Evolutionary conservation across 371 early-diverging fungal species (phyloP).

Genomic region (Chytridiales sp.): DNA sequence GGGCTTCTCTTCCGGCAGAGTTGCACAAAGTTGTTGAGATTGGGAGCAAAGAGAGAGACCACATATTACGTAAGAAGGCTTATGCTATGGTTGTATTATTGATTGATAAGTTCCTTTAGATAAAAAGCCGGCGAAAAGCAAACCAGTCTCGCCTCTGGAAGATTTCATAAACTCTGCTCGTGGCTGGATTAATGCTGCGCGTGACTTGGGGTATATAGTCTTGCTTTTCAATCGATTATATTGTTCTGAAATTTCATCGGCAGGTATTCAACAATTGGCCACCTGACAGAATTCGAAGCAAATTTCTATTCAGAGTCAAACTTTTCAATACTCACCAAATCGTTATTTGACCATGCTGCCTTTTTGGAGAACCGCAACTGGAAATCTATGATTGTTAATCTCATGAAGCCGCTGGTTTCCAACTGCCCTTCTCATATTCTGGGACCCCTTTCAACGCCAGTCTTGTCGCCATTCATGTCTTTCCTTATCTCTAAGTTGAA

Average conservation of each 20-base stretch:
- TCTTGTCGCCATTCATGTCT: constrained; percentile 41
- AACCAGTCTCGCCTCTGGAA: too few species aligned
- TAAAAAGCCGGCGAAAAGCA: too few species aligned
- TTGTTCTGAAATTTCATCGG: constrained; percentile 24
- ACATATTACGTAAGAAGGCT: too few species aligned
- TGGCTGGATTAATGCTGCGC: constrained; percentile 23
- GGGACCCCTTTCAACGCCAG: constrained; percentile 30
- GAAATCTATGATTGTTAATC: constrained; percentile 37
- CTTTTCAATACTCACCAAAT: constrained; percentile 31
- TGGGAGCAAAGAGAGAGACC: too few species aligned
- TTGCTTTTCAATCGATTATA: constrained; percentile 12
- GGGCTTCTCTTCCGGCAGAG: neutral
- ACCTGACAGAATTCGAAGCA: constrained; percentile 35
- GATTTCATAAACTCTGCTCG: neutral
- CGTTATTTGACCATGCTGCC: constrained; percentile 37
- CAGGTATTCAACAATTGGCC: constrained; percentile 43
- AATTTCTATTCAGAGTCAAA: constrained; percentile 42
- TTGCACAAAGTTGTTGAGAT: too few species aligned
- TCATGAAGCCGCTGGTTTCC: constrained; percentile 45
- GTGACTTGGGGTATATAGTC: constrained; percentile 19
- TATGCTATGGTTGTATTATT: too few species aligned
- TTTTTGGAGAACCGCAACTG: constrained; percentile 46
- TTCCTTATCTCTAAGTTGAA: constrained; percentile 40
- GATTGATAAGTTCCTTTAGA: too few species aligned
- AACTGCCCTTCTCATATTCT: constrained; percentile 44